These are phyloP conservation scores for Phaseolus lunatus DNA, from an alignment of 306 rosid genomes.

Conservation along the genomic window DNA sequence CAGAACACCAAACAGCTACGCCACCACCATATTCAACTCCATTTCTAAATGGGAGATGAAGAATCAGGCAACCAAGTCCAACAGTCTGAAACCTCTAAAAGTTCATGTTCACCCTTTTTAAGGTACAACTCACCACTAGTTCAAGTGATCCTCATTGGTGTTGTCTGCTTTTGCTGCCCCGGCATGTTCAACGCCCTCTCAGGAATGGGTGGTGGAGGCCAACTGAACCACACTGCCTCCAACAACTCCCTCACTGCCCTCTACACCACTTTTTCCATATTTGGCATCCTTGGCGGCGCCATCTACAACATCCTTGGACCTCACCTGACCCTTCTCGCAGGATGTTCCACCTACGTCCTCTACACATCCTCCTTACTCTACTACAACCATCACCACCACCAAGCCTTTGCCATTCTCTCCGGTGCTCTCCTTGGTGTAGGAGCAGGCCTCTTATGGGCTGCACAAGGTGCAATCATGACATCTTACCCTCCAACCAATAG, in stretches of 20 bases:
- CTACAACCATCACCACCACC: constrained; percentile 73
- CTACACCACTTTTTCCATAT: constrained; percentile 68
- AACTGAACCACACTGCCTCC: constrained; percentile 65
- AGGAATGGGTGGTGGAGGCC: constrained; percentile 89
- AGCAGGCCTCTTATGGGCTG: constrained; percentile 81
- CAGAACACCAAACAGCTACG: background rate
- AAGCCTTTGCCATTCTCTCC: constrained; percentile 59
- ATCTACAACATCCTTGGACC: constrained; percentile 86
- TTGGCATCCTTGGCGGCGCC: constrained; percentile 79
- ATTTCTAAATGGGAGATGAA: constrained; percentile 53
- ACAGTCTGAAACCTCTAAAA: constrained; percentile 1
- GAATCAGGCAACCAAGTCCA: constrained; percentile 38
- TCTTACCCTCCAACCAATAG: constrained; percentile 65
- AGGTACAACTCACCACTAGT: constrained; percentile 67
- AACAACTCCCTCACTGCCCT: constrained; percentile 82
- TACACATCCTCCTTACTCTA: constrained; percentile 77
- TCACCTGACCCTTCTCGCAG: constrained; percentile 68
- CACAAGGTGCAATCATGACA: constrained; percentile 86
- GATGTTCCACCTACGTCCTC: constrained; percentile 69
- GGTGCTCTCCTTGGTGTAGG: constrained; percentile 76
- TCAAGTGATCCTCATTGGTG: constrained; percentile 64
- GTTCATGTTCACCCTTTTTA: constrained; percentile 28
- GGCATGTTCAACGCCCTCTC: constrained; percentile 87
- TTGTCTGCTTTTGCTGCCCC: constrained; percentile 83
- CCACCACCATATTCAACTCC: background rate